Conservation (phyloP, 2,329 filamentous ascomycete species). For the Penicillium rolfsii region DNA sequence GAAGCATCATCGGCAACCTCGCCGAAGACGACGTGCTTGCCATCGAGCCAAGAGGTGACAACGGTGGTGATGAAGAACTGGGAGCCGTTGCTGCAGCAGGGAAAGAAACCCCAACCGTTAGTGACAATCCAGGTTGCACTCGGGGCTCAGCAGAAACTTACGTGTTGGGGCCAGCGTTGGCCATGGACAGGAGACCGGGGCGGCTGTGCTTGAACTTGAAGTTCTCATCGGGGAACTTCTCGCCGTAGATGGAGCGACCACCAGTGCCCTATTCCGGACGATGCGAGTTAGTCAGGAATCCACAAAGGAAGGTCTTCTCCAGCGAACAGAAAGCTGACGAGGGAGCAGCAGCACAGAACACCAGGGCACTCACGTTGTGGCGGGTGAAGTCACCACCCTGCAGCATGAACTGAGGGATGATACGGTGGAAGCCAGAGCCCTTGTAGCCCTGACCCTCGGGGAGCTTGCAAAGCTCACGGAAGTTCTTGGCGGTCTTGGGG, state of each 20-base stretch:
- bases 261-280: conserved; percentile 70
- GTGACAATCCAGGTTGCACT: not conserved
- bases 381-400: conserved; percentile 96
- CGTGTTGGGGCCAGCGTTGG: conserved; percentile 94
- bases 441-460: conserved; percentile 83
- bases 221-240: conserved; percentile 95
- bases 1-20: conserved; percentile 61
- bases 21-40: conserved; percentile 72
- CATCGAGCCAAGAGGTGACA: conserved; percentile 67
- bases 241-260: conserved; percentile 92
- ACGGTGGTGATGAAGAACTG: conserved; percentile 75
- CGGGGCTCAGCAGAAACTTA: conserved; percentile 43
- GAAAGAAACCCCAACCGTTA: conserved; percentile 6
- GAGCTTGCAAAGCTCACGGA: conserved; percentile 78
- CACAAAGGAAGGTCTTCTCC: not conserved
- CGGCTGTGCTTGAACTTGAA: conserved; percentile 73
- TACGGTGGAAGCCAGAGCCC: conserved; percentile 85
- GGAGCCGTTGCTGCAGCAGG: conserved; percentile 62
- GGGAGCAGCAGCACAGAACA: not conserved
- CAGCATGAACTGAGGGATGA: conserved; percentile 93
- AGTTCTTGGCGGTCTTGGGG: conserved; percentile 86
- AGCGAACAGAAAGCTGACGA: not conserved
- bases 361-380: conserved; percentile 70
- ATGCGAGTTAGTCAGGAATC: conserved; percentile 17
- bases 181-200: conserved; percentile 87